Percentiles rank a stretch among this genome's conserved stretches.
phyloP scores from a whole-genome alignment of 73 alveolate genomes.

The Symbiodinium pilosum region DNA sequence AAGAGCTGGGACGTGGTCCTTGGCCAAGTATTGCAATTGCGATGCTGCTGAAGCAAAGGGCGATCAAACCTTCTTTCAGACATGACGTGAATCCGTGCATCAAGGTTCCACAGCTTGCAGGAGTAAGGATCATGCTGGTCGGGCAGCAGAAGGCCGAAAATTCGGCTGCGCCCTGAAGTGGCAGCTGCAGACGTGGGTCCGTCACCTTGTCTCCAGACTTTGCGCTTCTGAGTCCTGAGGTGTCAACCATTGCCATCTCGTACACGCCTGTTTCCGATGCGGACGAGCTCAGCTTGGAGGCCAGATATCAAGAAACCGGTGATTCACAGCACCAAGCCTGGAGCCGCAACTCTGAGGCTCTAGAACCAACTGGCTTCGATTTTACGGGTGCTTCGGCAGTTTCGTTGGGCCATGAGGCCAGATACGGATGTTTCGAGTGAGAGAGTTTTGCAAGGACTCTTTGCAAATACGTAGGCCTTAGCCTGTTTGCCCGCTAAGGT shows the following conservation, averaged over 20 bases:
- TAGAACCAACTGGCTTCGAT: constrained; percentile 86
- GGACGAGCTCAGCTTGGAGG: constrained; percentile 72
- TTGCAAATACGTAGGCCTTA: too few species aligned
- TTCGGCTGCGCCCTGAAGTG: neutral
- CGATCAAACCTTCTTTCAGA: neutral
- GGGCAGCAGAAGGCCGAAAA: constrained; percentile 86
- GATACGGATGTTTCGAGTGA: too few species aligned
- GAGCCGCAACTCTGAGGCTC: neutral
- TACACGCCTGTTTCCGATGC: constrained; percentile 89
- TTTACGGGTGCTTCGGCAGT: constrained; percentile 83
- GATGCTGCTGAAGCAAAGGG: neutral
- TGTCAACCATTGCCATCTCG: constrained; percentile 77
- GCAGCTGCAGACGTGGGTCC: too few species aligned
- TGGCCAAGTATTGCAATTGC: neutral
- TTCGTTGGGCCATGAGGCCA: constrained; percentile 82
- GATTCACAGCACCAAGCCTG: neutral
- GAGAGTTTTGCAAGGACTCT: too few species aligned
- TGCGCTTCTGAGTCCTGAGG: neutral
- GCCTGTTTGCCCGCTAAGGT: constrained; percentile 6
- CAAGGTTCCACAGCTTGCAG: constrained; percentile 87
- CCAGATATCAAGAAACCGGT: neutral
- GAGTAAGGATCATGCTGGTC: constrained; percentile 80
- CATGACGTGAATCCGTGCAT: too few species aligned
- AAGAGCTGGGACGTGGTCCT: constrained; percentile 44
- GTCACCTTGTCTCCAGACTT: neutral